Percentiles rank a stretch among this genome's conserved stretches.
Conservation (phyloP, 2,329 filamentous ascomycete species). For the Cryphonectria carpinicola region DNA sequence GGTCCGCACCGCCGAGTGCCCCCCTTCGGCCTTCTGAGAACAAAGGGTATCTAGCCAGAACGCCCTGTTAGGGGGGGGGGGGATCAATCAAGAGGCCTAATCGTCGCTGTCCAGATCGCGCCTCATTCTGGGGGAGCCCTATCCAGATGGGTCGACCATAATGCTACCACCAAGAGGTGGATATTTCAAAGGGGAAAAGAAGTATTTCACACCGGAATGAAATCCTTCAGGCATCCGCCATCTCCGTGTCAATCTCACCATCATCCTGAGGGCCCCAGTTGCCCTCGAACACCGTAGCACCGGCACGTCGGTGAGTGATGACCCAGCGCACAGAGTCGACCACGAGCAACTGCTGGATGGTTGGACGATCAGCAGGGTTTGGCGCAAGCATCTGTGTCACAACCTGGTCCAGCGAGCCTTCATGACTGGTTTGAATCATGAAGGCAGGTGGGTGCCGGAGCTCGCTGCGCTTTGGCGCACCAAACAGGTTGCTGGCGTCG, state of each 20-base stretch:
- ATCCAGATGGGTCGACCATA: slow-evolving; percentile 41
- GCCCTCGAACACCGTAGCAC: slow-evolving; percentile 94
- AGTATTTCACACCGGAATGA: slow-evolving; percentile 31
- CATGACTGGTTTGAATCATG: slow-evolving; percentile 78
- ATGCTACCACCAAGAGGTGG: slow-evolving; percentile 29
- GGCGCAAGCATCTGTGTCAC: slow-evolving; percentile 88
- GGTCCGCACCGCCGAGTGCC: slow-evolving; percentile 13
- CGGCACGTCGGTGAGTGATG: slow-evolving; percentile 73
- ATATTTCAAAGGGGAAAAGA: slow-evolving; percentile 28
- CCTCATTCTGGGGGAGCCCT: slow-evolving; percentile 31
- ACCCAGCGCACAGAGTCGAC: slow-evolving; percentile 82
- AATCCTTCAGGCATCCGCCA: slow-evolving; percentile 58
- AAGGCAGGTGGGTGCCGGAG: slow-evolving; percentile 74
- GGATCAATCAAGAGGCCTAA: slow-evolving; percentile 30
- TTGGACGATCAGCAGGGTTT: slow-evolving; percentile 73
- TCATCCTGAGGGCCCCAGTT: slow-evolving; percentile 84
- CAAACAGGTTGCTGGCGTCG: slow-evolving; percentile 49
- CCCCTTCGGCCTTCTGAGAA: slow-evolving; percentile 15
- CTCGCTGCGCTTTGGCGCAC: slow-evolving; percentile 53
- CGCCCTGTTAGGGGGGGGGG: neutral
- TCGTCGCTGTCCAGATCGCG: slow-evolving; percentile 30
- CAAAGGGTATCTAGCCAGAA: slow-evolving; percentile 34
- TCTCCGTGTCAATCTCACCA: slow-evolving; percentile 56
- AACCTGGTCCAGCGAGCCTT: slow-evolving; percentile 78
- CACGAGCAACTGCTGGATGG: slow-evolving; percentile 72